Evolutionary conservation across 2,329 filamentous ascomycete genomes (phyloP).

Genomic region (Dryadomyces sulphureus): DNA sequence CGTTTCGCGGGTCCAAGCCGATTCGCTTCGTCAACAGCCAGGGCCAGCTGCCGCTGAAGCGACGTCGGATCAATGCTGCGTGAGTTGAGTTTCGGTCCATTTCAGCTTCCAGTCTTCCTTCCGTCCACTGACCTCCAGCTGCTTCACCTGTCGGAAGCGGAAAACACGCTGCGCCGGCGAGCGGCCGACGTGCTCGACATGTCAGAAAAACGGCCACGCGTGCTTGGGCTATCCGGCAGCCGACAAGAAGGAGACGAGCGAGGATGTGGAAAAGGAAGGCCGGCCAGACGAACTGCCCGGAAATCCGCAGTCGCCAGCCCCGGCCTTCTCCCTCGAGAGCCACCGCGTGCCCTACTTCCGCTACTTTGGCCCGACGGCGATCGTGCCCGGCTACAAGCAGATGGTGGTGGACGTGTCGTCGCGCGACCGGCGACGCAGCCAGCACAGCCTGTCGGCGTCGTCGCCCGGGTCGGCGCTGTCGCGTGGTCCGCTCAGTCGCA

Average conservation of each 20-base stretch:
- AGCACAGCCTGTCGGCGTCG: conserved; percentile 39
- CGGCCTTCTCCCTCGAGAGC: conserved; percentile 21
- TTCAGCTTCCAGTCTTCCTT: no score
- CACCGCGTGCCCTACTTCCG: conserved; percentile 75
- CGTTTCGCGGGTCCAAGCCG: conserved; percentile 34
- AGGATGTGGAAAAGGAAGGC: no score
- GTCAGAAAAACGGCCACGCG: conserved; percentile 52
- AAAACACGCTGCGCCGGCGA: conserved; percentile 66
- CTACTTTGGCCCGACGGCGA: conserved; percentile 82
- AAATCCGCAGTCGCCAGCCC: neutral
- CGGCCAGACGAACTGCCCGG: neutral
- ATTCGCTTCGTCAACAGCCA: conserved; percentile 75
- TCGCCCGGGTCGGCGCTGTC: conserved; percentile 27
- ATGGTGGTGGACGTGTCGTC: conserved; percentile 62
- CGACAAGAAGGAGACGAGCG: conserved; percentile 23
- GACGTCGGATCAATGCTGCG: conserved; percentile 66
- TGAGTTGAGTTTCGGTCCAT: conserved; percentile 31
- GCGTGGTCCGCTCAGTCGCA: conserved; percentile 12
- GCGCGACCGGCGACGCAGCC: conserved; percentile 47
- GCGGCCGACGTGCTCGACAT: conserved; percentile 57
- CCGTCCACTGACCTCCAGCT: conserved; percentile 24
- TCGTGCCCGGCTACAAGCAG: conserved; percentile 83
- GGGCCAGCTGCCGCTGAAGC: conserved; percentile 65
- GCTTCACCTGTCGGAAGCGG: conserved; percentile 58
- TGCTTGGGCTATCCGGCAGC: conserved; percentile 53